Base-by-base conservation (phyloP, 805 yeast genomes). In the Danielia oregonensis region DNA sequence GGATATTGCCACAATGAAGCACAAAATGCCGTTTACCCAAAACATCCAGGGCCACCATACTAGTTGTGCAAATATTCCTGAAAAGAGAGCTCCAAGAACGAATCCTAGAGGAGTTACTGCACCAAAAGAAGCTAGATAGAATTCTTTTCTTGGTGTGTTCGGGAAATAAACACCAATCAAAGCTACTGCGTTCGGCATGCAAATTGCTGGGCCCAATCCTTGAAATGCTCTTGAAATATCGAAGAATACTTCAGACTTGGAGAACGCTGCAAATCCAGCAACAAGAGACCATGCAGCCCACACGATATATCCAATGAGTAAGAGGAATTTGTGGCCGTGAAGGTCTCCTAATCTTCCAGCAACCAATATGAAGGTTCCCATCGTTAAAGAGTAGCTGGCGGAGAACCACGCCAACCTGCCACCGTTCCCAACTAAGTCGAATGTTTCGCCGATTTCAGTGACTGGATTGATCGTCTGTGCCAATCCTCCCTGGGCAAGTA, bases 1-100 rank as follows among this genome's bases (percentile, higher is more conserved):
- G 3, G 44, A 2, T 2, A 52, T 32, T 0, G 53, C 54, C 3
- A 51, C 28, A 0, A 19, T 35, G 6, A 45, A 27, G 18, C 54
- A 34, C 2, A 48, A 38, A 10, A 60, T 55, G 3, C 55, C 52
- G 26, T 52, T 38, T 2, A 52, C 41, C 63, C 65, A 61, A 32
- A 54, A 58, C 0, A 45, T 35, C 65, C 64, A 59, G 1, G 64
- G 64, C 66, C 65, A 61, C 64, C 65, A 59, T 4, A 48, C 54
- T 6, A 44, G 29, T 8, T 40, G 49, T 2, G 56, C 48, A 26
- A 59, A 48, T n/a, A 55, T 32, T 4, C 54, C 57, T n/a, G 49
- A 37, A 24, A 60, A 52, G 10, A 59, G 31, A 1, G 62, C 51
- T 2, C 65, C 65, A 9, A 61, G 16, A 6, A 48, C 46, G 32